Conservation (phyloP, 2,329 filamentous ascomycete genomes). For the Botryotinia narcissicola region DNA sequence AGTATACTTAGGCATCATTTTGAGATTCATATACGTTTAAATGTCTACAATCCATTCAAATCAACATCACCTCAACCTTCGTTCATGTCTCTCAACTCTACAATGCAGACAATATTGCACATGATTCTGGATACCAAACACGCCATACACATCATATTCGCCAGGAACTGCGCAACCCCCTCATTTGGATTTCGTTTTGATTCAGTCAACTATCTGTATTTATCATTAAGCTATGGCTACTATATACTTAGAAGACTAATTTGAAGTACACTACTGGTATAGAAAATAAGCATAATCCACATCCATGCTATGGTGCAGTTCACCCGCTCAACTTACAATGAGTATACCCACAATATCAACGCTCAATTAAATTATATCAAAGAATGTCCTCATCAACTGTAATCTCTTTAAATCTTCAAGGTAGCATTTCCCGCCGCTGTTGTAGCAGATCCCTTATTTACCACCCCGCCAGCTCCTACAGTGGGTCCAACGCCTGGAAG, state of each 20-base stretch:
- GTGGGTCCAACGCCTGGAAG: slow-evolving; percentile 13
- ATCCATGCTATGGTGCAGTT: not conserved
- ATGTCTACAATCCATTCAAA: not conserved
- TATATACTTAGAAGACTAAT: not conserved
- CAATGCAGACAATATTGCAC: not conserved
- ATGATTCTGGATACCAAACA: not conserved
- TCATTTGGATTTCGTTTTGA: not conserved
- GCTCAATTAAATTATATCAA: not conserved
- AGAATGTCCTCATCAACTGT: too few relatives aligned
- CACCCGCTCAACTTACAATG: not conserved
- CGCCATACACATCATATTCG: not conserved
- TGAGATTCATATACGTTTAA: not conserved
- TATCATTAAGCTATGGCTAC: not conserved
- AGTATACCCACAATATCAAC: not conserved
- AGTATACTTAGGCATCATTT: not conserved
- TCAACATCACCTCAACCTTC: too few relatives aligned
- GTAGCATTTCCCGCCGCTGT: not conserved
- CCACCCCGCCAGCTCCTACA: not conserved
- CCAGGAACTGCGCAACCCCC: too few relatives aligned
- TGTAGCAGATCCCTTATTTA: not conserved
- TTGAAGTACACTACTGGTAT: not conserved
- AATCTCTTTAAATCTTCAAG: not conserved
- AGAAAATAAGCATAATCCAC: not conserved
- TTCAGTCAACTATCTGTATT: not conserved
- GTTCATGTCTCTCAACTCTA: too few relatives aligned